Evolutionary conservation across 805 yeast genomes (phyloP).

Genomic region (Candida ortonii): DNA sequence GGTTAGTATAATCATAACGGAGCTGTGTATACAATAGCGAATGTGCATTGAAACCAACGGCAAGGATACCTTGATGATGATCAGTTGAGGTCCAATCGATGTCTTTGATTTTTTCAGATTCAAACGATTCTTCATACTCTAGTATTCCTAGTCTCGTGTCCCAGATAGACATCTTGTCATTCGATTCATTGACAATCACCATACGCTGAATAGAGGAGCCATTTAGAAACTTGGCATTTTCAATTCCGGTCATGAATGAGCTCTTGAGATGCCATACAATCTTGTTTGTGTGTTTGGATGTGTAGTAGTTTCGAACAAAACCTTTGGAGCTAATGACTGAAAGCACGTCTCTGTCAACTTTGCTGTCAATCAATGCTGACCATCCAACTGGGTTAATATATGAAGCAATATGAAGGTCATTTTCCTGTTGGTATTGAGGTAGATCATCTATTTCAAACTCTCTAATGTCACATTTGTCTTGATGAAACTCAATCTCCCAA

Average conservation of each 20-base stretch:
- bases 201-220: conserved; percentile 77
- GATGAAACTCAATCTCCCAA: conserved; percentile 38
- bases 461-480: conserved; percentile 32
- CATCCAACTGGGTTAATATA: conserved; percentile 69
- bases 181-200: conserved; percentile 63
- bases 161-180: conserved; percentile 67
- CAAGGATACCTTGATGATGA: conserved; percentile 65
- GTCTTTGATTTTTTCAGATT: conserved; percentile 48
- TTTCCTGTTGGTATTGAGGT: conserved; percentile 37
- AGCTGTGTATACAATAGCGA: conserved; percentile 75
- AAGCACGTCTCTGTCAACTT: conserved; percentile 43
- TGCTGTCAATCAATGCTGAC: conserved; percentile 32
- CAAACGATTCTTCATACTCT: conserved; percentile 54
- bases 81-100: conserved; percentile 84
- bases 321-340: conserved; percentile 58
- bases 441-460: conserved; percentile 27
- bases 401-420: conserved; percentile 32
- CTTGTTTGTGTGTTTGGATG: conserved; percentile 30
- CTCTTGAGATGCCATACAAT: conserved; percentile 54
- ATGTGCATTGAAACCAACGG: conserved; percentile 69
- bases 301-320: conserved; percentile 43
- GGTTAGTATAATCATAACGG: conserved; percentile 84
- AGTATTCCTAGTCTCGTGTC: conserved; percentile 64
- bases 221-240: conserved; percentile 50
- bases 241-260: conserved; percentile 53